Percentiles rank a stretch among this genome's conserved stretches.
Evolutionary conservation across 129 eudicot species (phyloP).

Genomic region (Artemisia annua): DNA sequence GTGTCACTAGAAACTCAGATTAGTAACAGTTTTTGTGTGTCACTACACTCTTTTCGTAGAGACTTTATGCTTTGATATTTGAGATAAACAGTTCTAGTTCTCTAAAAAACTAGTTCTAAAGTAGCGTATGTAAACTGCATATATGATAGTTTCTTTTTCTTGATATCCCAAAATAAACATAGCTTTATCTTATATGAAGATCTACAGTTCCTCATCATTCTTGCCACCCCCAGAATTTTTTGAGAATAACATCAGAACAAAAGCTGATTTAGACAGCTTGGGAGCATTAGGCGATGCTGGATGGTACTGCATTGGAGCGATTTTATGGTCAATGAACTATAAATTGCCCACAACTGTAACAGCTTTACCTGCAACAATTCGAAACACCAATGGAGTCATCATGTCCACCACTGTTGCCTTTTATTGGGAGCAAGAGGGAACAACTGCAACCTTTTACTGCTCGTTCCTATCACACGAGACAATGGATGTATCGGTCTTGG

Average conservation of each 20-base stretch:
- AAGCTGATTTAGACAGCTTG: constrained; percentile 67
- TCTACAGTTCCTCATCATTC: constrained; percentile 67
- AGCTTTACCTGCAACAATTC: constrained; percentile 49
- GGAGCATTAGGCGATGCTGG: constrained; percentile 94
- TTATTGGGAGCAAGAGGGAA: constrained; percentile 62
- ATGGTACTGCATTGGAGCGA: constrained; percentile 90
- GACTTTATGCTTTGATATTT: too few relatives aligned
- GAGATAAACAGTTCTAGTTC: too few relatives aligned
- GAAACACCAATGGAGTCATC: constrained; percentile 64
- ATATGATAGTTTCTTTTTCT: too few relatives aligned
- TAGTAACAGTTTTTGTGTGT: too few relatives aligned
- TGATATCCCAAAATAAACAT: too few relatives aligned
- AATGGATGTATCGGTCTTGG: constrained; percentile 56
- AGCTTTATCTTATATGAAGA: constrained; percentile 33
- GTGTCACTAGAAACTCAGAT: too few relatives aligned
- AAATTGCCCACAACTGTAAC: constrained; percentile 55
- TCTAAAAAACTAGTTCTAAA: too few relatives aligned
- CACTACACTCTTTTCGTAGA: too few relatives aligned
- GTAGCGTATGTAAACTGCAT: too few relatives aligned
- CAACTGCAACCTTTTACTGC: constrained; percentile 63
- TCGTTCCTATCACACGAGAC: constrained; percentile 68
- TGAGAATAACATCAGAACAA: constrained; percentile 59
- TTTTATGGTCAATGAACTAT: constrained; percentile 72
- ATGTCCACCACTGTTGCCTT: constrained; percentile 60
- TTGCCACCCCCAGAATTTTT: constrained; percentile 38